Base-by-base conservation (phyloP, 2,329 filamentous ascomycete species). In the Sphaerulina populicola region DNA sequence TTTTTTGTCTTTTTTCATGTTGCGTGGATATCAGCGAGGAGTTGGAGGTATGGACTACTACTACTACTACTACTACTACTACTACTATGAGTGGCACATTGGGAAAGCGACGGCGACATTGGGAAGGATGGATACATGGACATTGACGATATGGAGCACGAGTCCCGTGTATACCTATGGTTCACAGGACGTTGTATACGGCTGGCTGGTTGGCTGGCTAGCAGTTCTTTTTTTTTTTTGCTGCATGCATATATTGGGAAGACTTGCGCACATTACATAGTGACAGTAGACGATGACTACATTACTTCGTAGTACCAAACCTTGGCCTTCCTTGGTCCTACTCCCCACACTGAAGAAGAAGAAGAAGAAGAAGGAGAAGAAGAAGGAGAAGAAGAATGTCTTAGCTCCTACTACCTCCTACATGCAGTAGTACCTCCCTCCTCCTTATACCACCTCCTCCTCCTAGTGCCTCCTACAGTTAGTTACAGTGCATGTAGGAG, bases 101-200 rank as follows among this genome's bases (percentile, higher is more conserved):
- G 29, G 44, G 18, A 46, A 33, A 27, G 37, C 41, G 33, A 18
- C 18, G 18, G 18, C 18, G 18, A 18, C 18, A 18, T 18, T 18
- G 18, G 18, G 18, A 18, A 18, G 15, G 29, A 35, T 41, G 21
- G 38, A 42, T 35, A 31, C 41, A 38, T 14, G 27, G 15, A 44
- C n/a, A 11, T 35, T 40, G 15, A 44, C 42, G 48, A 44, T n/a
- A n/a, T n/a, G n/a, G 35, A 45, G 41, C 39, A 50, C 42, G 48
- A 44, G 29, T 33, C 41, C 18, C 18, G 18, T 18, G 33, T 15
- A 35, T 41, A n/a, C n/a, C n/a, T 39, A 44, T 37, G 48, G 48
- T 44, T 29, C 9, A 44, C 42, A 44, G 42, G 29, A 44, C 42
- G 42, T 14, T 31, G 27, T 14, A 29, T 9, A 33, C 12, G 42